A percentile compares a stretch with the other conserved stretches of the same genome.
Evolutionary conservation across 2,329 filamentous ascomycete species (phyloP).

Genomic region (Orbilia brochopaga): DNA sequence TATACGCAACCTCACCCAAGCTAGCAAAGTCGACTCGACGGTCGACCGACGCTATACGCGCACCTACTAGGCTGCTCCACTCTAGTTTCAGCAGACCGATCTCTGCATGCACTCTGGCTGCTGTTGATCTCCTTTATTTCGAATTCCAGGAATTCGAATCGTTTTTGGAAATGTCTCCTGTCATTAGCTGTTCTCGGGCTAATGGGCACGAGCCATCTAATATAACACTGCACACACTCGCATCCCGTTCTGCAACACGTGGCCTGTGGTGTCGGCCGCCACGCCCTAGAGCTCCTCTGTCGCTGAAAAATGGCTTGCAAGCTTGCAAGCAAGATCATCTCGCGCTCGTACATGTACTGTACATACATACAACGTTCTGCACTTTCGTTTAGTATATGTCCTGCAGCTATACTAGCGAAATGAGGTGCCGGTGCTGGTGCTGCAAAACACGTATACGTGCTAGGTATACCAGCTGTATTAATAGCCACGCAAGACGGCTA

Average conservation of each 20-base stretch:
- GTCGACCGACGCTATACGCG: neutral
- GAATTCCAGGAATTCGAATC: neutral
- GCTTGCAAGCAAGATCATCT: too few species aligned
- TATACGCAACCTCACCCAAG: too few species aligned
- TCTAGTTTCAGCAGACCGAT: neutral
- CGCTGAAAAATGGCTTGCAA: too few species aligned
- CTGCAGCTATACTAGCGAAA: too few species aligned
- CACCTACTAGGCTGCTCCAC: constrained; percentile 2
- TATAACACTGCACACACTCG: neutral
- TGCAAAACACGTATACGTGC: too few species aligned
- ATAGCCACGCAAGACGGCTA: too few species aligned
- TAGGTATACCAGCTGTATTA: too few species aligned
- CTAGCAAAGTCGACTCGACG: constrained; percentile 4
- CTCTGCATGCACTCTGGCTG: neutral
- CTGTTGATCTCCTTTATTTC: neutral
- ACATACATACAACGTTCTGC: too few species aligned
- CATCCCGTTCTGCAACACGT: neutral
- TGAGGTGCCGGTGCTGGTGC: too few species aligned
- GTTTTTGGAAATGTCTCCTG: neutral
- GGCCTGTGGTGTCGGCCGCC: neutral
- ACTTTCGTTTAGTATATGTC: too few species aligned
- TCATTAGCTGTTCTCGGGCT: neutral
- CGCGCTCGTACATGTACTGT: too few species aligned
- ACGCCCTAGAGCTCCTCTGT: neutral
- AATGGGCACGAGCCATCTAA: neutral